These are phyloP conservation scores for Mucor mucedo DNA, from an alignment of 371 early-diverging fungal genomes.

Conservation along the genomic window DNA sequence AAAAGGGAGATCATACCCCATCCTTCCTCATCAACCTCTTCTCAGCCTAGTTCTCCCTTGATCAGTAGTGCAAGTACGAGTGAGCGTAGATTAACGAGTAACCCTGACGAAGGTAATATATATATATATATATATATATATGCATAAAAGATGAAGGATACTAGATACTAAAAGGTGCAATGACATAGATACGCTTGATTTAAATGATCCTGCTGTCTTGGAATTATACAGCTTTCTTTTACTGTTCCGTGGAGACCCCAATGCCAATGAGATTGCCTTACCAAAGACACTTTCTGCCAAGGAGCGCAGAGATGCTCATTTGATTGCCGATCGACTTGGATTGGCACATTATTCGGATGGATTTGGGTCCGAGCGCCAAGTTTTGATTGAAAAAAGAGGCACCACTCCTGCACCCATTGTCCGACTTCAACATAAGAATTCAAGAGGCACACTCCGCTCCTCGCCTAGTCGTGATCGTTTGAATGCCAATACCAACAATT, in stretches of 20 bases:
- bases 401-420: constrained; percentile 32
- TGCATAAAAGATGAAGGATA: not conserved
- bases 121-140: too few relatives aligned
- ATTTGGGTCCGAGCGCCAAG: constrained; percentile 50
- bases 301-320: constrained; percentile 59
- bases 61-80: not conserved
- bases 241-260: constrained; percentile 71
- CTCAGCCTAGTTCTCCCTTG: constrained; percentile 23
- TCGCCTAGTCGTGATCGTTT: constrained; percentile 39
- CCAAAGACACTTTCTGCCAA: constrained; percentile 53
- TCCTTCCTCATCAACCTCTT: not conserved
- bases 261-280: constrained; percentile 64
- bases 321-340: constrained; percentile 63
- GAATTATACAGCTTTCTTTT: constrained; percentile 71
- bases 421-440: constrained; percentile 31
- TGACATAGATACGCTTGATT: constrained; percentile 55
- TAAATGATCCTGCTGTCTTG: constrained; percentile 71
- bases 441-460: constrained; percentile 30
- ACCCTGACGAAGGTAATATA: constrained; percentile 23
- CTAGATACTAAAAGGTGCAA: not conserved
- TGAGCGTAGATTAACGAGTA: constrained; percentile 20
- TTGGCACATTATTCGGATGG: constrained; percentile 61
- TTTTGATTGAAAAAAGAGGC: constrained; percentile 46
- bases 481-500: not conserved
- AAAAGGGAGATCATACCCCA: constrained; percentile 22